phyloP scores from a whole-genome alignment of 2,329 filamentous ascomycete species.

The Epichloe sp. region DNA sequence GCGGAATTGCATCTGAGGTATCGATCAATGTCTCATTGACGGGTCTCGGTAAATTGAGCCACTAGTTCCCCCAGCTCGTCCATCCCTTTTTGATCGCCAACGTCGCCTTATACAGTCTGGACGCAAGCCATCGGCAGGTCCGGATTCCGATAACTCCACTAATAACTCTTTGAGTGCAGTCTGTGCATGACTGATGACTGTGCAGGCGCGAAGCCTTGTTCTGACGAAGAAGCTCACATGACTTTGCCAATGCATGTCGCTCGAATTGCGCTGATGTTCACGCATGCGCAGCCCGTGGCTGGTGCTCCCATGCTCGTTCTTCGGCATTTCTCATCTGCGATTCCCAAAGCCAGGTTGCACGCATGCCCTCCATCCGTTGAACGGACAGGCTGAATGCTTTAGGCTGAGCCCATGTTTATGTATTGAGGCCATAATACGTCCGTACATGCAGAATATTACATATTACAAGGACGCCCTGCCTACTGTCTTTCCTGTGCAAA shows the following conservation, averaged over 20 bases:
- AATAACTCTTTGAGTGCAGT: background rate
- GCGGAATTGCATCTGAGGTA: too few relatives aligned
- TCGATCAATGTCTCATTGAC: too few relatives aligned
- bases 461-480: background rate
- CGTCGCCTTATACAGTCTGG: background rate
- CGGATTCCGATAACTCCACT: background rate
- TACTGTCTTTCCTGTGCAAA: background rate
- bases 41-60: background rate
- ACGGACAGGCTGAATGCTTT: background rate
- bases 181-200: background rate
- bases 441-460: too few relatives aligned
- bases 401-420: background rate
- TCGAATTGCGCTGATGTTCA: background rate
- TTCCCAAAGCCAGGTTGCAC: background rate
- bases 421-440: background rate
- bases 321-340: background rate
- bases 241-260: background rate
- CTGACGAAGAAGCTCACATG: background rate
- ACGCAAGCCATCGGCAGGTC: background rate
- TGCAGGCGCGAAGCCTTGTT: background rate
- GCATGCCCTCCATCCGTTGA: background rate
- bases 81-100: too few relatives aligned
- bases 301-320: background rate
- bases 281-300: background rate
- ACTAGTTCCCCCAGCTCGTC: too few relatives aligned